Conservation (phyloP, 2,329 filamentous ascomycete species). For the Blumeriella jaapii region DNA sequence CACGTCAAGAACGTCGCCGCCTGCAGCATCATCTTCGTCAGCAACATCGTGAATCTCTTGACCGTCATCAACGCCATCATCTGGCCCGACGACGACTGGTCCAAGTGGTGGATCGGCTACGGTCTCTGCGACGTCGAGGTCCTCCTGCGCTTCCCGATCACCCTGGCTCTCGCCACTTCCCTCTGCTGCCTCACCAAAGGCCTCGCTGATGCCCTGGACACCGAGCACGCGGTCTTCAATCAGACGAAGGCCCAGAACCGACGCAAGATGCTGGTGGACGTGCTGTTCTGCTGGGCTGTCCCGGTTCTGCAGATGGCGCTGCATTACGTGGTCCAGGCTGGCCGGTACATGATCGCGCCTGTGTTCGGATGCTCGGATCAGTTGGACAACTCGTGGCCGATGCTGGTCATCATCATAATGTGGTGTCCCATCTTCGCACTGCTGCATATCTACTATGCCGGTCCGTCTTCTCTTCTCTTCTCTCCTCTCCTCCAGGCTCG, state of each 20-base stretch:
- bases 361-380: constrained; percentile 47
- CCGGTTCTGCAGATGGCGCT: constrained; percentile 43
- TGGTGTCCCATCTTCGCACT: constrained; percentile 45
- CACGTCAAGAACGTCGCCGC: constrained; percentile 49
- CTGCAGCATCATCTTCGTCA: constrained; percentile 43
- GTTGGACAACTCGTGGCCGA: constrained; percentile 45
- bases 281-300: constrained; percentile 42
- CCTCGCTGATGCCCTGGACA: constrained; percentile 49
- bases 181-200: constrained; percentile 47
- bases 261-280: constrained; percentile 37
- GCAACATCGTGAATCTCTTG: constrained; percentile 43
- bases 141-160: constrained; percentile 42
- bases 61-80: constrained; percentile 51
- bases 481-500: too few relatives aligned
- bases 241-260: constrained; percentile 37
- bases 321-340: constrained; percentile 48
- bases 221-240: constrained; percentile 39
- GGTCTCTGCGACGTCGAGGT: constrained; percentile 54
- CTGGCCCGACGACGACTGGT: constrained; percentile 47
- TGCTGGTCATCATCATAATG: constrained; percentile 39
- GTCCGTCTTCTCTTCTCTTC: constrained; percentile 32
- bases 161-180: constrained; percentile 40
- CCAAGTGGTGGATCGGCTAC: constrained; percentile 43
- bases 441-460: constrained; percentile 42
- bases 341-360: constrained; percentile 44